Base-by-base conservation (phyloP, 805 yeast species). In the Allodekkera sacchari region DNA sequence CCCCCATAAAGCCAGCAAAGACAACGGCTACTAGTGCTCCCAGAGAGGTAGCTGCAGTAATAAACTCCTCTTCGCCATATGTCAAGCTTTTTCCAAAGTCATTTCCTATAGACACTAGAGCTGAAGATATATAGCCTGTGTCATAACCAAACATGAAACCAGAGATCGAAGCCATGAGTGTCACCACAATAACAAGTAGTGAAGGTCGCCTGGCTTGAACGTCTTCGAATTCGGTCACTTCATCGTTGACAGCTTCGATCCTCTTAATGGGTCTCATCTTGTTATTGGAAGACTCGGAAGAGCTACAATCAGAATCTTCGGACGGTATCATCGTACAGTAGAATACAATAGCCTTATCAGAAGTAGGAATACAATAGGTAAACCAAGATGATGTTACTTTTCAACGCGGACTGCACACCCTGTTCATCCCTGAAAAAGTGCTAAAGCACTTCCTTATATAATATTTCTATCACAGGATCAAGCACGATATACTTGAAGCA, bases 131-230 rank as follows among this genome's bases (percentile, higher is more conserved):
- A 57, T 89, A 88, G 44, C 96, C 97, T 1, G 97, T 89, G 55
- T 89, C 98, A 52, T 89, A 89, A 44, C 98, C 98, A 58, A 89
- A 89, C 85, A 89, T 75, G 58, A 88, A 84, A 2, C 97, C 97
- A 0, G 96, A 87, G 39, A 89, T 78, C 6, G 96, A 85, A 0
- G 96, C 76, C 17, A 77, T 76, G 31, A 77, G 63, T 1, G 95
- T 83, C 32, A 85, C 57, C 17, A 71, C 58, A 17, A 85, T 61
- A 30, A 85, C 83, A 45, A 83, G 58, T 6, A 64, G 57, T 10
- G 92, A 68, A 4, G 83, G 77, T 35, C 59, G 66, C 8, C 70
- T 65, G 44, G 66, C 65, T 33, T 59, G 57, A 53, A 71, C 61
- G 0, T 59, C 50, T 65, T 61, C 43, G 66, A 48, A 27, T 63